Base-by-base conservation (phyloP, 768 basidiomycete species). In the Trametes gibbosa region DNA sequence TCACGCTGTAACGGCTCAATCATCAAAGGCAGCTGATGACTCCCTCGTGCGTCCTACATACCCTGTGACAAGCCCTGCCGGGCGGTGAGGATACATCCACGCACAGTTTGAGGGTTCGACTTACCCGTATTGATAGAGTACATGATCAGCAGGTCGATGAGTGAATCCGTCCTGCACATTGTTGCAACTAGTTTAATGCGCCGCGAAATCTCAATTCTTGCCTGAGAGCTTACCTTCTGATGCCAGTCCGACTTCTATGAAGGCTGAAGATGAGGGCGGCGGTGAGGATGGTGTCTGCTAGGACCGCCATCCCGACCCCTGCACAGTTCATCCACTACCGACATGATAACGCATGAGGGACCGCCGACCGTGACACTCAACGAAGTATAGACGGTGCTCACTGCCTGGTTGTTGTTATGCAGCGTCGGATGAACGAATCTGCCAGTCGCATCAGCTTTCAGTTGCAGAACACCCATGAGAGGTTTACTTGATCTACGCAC, bases 241-340 rank as follows among this genome's bases (percentile, higher is more conserved):
- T 48, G 21, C 58, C 58, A 3, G 58, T 59, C n/a, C 58, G 43
- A 32, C 58, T 59, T 19, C 32, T 29, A 19, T 50, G 58, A 8
- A 54, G 19, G 9, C 37, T 49, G 29, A 54, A 43, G 29, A 49
- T 54, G 25, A 60, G 47, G 9, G 59, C 53, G 2, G 32, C 32
- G 35, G 52, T 54, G 9, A 54, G 27, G 32, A 60, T 23, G n/a
- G 40, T 50, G 37, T 59, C 58, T 2, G 58, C 58, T 7, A 54
- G 24, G 40, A 53, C 52, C 1, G 58, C 58, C 47, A 50, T 29
- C 5, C 58, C 58, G 23, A 59, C 53, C 9, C 58, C 58, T 2
- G 58, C 47, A 13, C 52, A 59, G 32, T 54, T 59, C 48, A 59
- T 59, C 58, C 58, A 59, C 58, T 59, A 21, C 14, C 29, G 29